Percentiles rank a stretch among this genome's conserved stretches.
phyloP scores from a whole-genome alignment of 805 yeast species.

The Kodamaea nitidulidarum region DNA sequence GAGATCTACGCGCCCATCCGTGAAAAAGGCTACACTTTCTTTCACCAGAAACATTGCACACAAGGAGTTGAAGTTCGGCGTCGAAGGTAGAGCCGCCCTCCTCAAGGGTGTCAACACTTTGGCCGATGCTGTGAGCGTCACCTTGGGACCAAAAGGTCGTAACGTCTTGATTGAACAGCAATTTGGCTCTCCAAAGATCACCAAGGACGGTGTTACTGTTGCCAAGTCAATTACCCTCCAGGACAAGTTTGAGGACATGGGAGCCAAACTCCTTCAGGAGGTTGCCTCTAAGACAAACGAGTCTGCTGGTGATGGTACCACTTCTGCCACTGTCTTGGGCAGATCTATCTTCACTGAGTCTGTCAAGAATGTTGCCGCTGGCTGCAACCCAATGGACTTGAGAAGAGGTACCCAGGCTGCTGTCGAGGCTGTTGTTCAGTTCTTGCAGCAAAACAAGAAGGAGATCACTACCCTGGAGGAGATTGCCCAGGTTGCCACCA shows the following conservation, averaged over 20 bases:
- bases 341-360: conserved; percentile 93
- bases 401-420: conserved; percentile 98
- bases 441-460: conserved; percentile 78
- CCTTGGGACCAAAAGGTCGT: conserved; percentile 97
- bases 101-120: conserved; percentile 90
- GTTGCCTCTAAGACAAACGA: conserved; percentile 97
- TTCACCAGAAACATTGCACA: conserved; percentile 57
- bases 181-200: conserved; percentile 95
- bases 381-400: conserved; percentile 97
- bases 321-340: conserved; percentile 94
- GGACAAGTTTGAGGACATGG: conserved; percentile 94
- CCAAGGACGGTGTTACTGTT: conserved; percentile 98
- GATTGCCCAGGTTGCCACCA: conserved; percentile 97
- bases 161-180: conserved; percentile 95
- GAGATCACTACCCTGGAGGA: conserved; percentile 92
- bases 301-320: conserved; percentile 98
- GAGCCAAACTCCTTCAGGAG: conserved; percentile 92
- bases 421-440: conserved; percentile 86
- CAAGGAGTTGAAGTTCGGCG: conserved; percentile 95
- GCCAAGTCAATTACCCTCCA: conserved; percentile 78
- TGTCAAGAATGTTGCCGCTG: conserved; percentile 96
- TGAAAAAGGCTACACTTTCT: conserved; percentile 35
- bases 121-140: conserved; percentile 94
- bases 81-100: conserved; percentile 93
- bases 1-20: conserved; percentile 45